Conservation (phyloP, 2,329 filamentous ascomycete species). For the Trichoderma sp. region DNA sequence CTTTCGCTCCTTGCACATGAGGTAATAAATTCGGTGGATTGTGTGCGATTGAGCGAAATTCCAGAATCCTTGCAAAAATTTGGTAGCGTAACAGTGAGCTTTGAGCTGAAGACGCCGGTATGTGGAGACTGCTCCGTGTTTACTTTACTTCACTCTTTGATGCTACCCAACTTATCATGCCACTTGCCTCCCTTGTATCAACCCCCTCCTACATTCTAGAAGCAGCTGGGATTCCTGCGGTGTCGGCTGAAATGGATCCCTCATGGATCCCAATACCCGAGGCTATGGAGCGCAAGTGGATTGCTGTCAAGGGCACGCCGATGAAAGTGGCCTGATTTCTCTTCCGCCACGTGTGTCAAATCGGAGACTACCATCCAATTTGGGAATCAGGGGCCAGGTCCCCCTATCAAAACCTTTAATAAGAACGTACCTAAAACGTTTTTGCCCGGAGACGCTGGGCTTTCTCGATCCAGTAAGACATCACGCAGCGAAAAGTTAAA, state of each 20-base stretch:
- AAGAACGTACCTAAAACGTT: neutral
- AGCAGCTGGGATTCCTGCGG: neutral
- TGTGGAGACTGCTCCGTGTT: neutral
- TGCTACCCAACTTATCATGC: neutral
- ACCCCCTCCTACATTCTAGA: neutral
- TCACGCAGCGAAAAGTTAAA: neutral
- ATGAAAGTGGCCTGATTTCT: constrained; percentile 15
- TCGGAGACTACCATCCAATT: constrained; percentile 1
- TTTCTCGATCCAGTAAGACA: neutral
- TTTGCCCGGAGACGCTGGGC: neutral
- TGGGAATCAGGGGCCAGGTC: neutral
- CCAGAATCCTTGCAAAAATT: neutral
- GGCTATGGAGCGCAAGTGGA: neutral
- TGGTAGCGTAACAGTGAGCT: neutral
- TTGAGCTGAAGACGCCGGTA: neutral
- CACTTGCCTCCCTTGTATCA: neutral
- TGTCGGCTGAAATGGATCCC: constrained; percentile 14
- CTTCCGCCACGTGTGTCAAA: neutral
- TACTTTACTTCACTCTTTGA: neutral
- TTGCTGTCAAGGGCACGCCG: neutral
- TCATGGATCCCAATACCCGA: constrained; percentile 1
- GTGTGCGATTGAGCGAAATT: neutral
- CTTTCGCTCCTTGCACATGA: neutral
- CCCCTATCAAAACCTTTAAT: neutral
- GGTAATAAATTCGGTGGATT: neutral